Evolutionary conservation across 1,284 basidiomycete species (phyloP), one percentile per base, ranked within the genome.

Genomic region (Boletus sp.): DNA sequence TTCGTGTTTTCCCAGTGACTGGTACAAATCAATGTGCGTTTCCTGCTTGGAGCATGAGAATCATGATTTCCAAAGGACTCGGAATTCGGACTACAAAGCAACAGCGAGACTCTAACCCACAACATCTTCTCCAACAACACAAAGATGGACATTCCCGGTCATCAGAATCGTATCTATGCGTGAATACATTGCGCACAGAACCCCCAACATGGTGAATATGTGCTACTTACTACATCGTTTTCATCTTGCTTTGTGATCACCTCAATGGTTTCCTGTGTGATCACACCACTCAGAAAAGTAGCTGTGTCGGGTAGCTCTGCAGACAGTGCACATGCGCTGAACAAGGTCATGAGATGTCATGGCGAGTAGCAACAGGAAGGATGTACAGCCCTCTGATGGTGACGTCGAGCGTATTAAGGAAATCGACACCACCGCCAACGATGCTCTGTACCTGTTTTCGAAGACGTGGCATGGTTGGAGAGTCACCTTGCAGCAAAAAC

Each of bases 241-340:
- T n/a, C n/a, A n/a, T n/a, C n/a, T 77, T 99, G 97, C 71, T 89
- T 89, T 63, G 97, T 98, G 68, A 98, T 90, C 76, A 98, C 83
- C 83, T 99, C 99, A 84, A 99, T 98, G 10, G 89, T 88, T 76
- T 99, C 97, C 70, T 99, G 97, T n/a, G 95, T 95, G 30, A 96
- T 91, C 23, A 99, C 76, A 1, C 97, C 97, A 19, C 97, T 97
- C 4, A 98, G 78, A 71, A 99, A 88, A 0, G 95, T 95, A 0
- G 97, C 93, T 1, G 91, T 96, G 65, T 95, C 96, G 0, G 97
- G 95, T 2, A 98, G 77, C 67, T 97, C 94, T 1, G 93, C 88
- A 4, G 87, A 90, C 3, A 93, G 94, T 2, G 94, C 85, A 21
- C 96, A 89, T 7, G 82, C 87, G 57, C 91, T 93, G 66, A 46